A percentile compares a stretch with the other conserved stretches of the same genome.
phyloP scores from a whole-genome alignment of 1,284 basidiomycete genomes.

The Ustilago curta region DNA sequence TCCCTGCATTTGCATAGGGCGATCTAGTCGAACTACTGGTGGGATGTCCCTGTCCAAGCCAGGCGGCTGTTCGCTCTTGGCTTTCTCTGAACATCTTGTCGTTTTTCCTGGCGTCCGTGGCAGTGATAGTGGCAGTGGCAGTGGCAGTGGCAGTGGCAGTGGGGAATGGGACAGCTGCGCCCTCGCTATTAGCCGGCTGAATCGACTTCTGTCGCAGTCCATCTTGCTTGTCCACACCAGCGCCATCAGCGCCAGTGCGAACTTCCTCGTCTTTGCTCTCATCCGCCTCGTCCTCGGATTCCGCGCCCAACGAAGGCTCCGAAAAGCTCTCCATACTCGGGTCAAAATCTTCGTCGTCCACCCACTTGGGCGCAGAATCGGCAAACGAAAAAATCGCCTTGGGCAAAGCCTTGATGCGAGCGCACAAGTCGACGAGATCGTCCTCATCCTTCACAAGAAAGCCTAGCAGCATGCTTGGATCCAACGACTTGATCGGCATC shows the following conservation, averaged over 20 bases:
- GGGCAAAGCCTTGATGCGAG: slow-evolving; percentile 70
- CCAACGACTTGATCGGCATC: slow-evolving; percentile 89
- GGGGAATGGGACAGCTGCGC: background rate
- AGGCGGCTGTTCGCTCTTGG: slow-evolving; percentile 37
- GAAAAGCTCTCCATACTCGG: slow-evolving; percentile 73
- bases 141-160: background rate
- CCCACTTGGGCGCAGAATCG: slow-evolving; percentile 85
- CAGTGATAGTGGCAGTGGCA: background rate
- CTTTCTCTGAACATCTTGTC: slow-evolving; percentile 24
- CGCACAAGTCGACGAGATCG: slow-evolving; percentile 85
- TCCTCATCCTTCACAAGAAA: slow-evolving; percentile 85
- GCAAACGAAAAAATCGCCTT: slow-evolving; percentile 69
- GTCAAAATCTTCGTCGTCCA: slow-evolving; percentile 82
- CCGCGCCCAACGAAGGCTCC: slow-evolving; percentile 47
- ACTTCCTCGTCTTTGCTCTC: background rate
- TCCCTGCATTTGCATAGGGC: slow-evolving; percentile 1
- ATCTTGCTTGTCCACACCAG: background rate
- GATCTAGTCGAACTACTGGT: slow-evolving; percentile 1
- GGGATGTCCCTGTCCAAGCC: slow-evolving; percentile 31
- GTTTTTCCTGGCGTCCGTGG: background rate
- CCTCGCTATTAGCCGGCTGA: background rate
- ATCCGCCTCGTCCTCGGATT: slow-evolving; percentile 21
- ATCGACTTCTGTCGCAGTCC: background rate
- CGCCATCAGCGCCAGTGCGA: background rate
- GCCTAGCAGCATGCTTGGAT: slow-evolving; percentile 96